Percentiles rank a stretch among this genome's conserved stretches.
Conservation (phyloP, 1,284 basidiomycete genomes). For the Cutaneotrichosporon cutaneum region DNA sequence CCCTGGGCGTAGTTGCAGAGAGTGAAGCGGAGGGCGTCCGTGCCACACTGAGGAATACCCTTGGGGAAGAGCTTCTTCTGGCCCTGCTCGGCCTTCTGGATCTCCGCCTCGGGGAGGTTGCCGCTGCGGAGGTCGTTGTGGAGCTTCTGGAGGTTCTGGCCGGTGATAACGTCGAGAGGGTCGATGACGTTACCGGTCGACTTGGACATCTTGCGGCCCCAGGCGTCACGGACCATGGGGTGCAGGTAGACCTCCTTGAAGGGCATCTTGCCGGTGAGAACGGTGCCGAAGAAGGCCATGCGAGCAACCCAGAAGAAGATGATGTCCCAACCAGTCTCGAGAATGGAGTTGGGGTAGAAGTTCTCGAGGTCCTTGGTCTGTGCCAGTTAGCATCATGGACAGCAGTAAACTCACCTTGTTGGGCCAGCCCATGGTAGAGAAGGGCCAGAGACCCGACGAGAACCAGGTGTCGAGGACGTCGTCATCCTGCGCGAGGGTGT, state of each 20-base stretch:
- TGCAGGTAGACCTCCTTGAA: conserved; percentile 99
- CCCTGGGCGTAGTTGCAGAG: conserved; percentile 87
- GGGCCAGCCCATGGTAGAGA: conserved; percentile 97
- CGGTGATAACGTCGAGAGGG: conserved; percentile 93
- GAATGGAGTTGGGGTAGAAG: conserved; percentile 85
- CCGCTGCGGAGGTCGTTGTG: conserved; percentile 86
- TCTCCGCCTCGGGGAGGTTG: conserved; percentile 93
- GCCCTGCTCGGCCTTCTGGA: conserved; percentile 82
- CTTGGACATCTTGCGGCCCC: conserved; percentile 99
- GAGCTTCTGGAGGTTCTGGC: conserved; percentile 75
- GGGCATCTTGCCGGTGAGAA: conserved; percentile 85
- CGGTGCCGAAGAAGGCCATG: conserved; percentile 93
- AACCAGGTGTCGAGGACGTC: conserved; percentile 99
- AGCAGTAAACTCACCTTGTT: conserved; percentile 65
- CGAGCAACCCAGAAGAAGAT: conserved; percentile 99
- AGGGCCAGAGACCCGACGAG: conserved; percentile 97
- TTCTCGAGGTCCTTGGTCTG: conserved; percentile 65
- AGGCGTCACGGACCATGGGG: conserved; percentile 98
- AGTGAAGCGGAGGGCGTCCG: conserved; percentile 92
- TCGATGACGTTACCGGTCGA: conserved; percentile 98
- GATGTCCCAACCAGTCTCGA: conserved; percentile 99
- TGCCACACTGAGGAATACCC: conserved; percentile 98
- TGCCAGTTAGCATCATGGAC: conserved; percentile 73
- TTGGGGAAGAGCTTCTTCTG: conserved; percentile 99
- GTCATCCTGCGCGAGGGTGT: conserved; percentile 86